Conservation (phyloP, 371 early-diverging fungal genomes). For the Catenaria anguillulae region DNA sequence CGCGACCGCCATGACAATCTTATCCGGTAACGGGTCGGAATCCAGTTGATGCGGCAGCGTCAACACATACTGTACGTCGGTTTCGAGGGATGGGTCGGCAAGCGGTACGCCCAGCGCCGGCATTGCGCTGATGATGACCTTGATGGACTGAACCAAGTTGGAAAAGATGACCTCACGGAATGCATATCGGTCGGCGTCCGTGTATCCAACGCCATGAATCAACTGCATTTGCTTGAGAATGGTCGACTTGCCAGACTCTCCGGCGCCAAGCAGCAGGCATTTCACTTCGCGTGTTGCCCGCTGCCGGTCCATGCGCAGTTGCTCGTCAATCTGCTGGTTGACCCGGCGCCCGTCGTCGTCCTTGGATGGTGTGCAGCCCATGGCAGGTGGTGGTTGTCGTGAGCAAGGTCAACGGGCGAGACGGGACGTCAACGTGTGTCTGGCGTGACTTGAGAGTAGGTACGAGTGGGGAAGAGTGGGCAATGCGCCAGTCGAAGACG, state of each 20-base stretch:
- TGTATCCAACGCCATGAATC: conserved; percentile 85
- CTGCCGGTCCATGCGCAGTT: conserved; percentile 61
- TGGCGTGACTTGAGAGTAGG: too few relatives aligned
- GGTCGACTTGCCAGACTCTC: conserved; percentile 94
- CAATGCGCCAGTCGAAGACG: too few relatives aligned
- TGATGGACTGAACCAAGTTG: conserved; percentile 88
- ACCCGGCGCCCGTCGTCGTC: conserved; percentile 67
- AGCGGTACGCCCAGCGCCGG: conserved; percentile 53
- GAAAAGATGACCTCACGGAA: conserved; percentile 87
- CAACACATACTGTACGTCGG: conserved; percentile 51
- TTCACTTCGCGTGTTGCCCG: conserved; percentile 79
- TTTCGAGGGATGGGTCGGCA: conserved; percentile 40
- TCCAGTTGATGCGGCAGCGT: conserved; percentile 48
- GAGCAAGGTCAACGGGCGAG: too few relatives aligned
- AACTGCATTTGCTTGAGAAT: conserved; percentile 94
- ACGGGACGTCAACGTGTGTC: too few relatives aligned
- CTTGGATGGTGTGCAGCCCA: conserved; percentile 81
- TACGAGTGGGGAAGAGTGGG: too few relatives aligned
- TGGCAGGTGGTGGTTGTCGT: too few relatives aligned
- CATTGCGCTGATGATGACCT: conserved; percentile 88
- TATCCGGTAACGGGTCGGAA: conserved; percentile 55
- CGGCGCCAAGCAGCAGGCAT: conserved; percentile 88
- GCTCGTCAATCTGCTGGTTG: conserved; percentile 79
- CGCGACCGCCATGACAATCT: conserved; percentile 59
- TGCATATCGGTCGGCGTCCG: conserved; percentile 63